Base-by-base conservation (phyloP, 1,284 basidiomycete genomes). In the Ceratorhiza oryzae-sativae region DNA sequence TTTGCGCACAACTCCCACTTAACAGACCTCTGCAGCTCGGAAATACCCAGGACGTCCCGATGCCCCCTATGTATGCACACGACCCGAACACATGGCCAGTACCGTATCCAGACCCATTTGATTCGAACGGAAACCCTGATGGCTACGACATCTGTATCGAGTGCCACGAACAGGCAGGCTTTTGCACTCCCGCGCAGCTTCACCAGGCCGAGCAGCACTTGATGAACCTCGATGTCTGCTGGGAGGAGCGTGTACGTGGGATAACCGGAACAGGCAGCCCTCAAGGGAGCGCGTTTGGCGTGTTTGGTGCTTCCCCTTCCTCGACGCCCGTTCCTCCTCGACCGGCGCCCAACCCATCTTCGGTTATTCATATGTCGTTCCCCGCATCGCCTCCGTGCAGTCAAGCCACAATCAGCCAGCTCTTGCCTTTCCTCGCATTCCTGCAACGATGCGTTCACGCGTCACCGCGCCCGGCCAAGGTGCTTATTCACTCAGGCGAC, bases 61-160 rank as follows among this genome's bases (percentile, higher is more conserved):
- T 87, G 30, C 79, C 74, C 23, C 74, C 72, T 49, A 73, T 73
- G 48, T 74, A 72, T 63, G 61, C 71, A 55, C 32, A 68, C 67
- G 53, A 67, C 23, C 62, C 70, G 55, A 58, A 70, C 41, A 42
- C 65, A 12, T 70, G 65, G 65, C 65, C 65, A 6, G 65, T 58
- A 18, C 65, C 65, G 15, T 70, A 70, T 36, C 65, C 53, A 41
- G 82, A 86, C 65, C 85, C 86, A 4, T 90, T 90, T 77, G 84
- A 87, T 75, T 77, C 80, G 20, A 83, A 84, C 27, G 91, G 90
- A 77, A 86, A 89, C 75, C 90, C 91, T 0, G 79, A 79, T 45
- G 89, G 90, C 45, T 95, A 88, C 77, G 88, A 94, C 76, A 86
- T 96, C 46, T 95, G 93, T 79, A 87, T 96, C 74, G 93, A 95